Evolutionary conservation across 1,284 basidiomycete genomes (phyloP).

Genomic region (Cystobasidium pallidum): DNA sequence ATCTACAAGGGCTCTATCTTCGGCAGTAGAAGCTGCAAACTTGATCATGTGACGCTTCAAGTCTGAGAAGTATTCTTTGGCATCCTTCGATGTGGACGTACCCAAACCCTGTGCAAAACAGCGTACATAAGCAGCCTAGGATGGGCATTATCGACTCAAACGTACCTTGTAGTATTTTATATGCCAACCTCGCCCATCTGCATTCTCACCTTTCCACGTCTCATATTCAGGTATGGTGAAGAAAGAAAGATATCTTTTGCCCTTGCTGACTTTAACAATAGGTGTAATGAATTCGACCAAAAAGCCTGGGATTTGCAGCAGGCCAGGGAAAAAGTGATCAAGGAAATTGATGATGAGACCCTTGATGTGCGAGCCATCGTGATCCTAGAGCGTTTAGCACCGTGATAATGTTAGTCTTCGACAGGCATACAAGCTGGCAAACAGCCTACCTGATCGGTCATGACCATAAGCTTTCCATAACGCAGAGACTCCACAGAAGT

Average conservation of each 20-base stretch:
- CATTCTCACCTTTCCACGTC: conserved; percentile 81
- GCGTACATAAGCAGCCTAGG: background rate
- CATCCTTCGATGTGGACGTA: conserved; percentile 84
- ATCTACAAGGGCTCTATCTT: conserved; percentile 88
- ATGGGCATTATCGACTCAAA: background rate
- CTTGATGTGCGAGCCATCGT: conserved; percentile 99
- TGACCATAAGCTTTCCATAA: conserved; percentile 97
- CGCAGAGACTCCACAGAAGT: conserved; percentile 71
- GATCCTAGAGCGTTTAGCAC: no score
- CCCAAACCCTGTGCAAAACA: conserved; percentile 78
- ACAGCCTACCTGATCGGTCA: conserved; percentile 89
- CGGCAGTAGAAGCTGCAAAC: conserved; percentile 78
- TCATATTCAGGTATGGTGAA: conserved; percentile 98
- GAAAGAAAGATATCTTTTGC: conserved; percentile 79
- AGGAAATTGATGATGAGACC: conserved; percentile 97
- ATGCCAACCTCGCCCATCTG: conserved; percentile 81
- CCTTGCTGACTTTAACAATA: conserved; percentile 86
- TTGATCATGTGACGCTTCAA: conserved; percentile 94
- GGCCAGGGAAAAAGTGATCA: conserved; percentile 94
- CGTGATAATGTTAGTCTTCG: no score
- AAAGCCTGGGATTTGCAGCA: conserved; percentile 89
- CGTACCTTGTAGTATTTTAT: conserved; percentile 94
- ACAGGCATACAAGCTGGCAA: conserved; percentile 49
- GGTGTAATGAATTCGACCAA: conserved; percentile 98
- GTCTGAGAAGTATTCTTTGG: conserved; percentile 88